Evolutionary conservation across 202 grass and related monocot genomes (phyloP).

Genomic region (Schoenoplectus triqueter): DNA sequence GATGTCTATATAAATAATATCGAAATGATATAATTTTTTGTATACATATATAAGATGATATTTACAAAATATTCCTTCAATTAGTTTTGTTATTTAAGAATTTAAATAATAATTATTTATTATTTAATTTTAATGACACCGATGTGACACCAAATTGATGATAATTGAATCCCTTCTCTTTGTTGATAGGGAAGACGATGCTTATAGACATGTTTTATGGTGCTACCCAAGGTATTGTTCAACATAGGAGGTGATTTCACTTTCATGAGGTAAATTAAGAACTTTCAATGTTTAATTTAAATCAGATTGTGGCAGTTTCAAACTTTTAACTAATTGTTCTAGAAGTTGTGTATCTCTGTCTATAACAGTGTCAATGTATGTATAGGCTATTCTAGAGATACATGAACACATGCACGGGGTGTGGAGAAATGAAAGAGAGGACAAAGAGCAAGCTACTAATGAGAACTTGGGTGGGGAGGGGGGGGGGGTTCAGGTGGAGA

Average conservation of each 20-base stretch:
- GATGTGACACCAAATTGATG: no score
- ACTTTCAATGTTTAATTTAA: not conserved
- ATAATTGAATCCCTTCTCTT: no score
- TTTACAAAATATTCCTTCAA: no score
- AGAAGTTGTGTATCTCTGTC: not conserved
- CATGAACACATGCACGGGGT: constrained; percentile 92
- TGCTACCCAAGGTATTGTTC: constrained; percentile 81
- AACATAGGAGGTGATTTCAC: constrained; percentile 84
- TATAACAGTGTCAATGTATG: constrained; percentile 19
- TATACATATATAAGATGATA: no score
- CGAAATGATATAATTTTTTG: no score
- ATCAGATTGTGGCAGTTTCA: not conserved
- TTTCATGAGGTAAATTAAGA: constrained; percentile 81
- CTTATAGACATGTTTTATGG: constrained; percentile 98
- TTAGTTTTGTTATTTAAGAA: no score
- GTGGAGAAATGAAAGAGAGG: constrained; percentile 68
- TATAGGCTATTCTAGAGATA: constrained; percentile 97
- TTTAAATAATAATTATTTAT: no score
- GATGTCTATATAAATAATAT: no score
- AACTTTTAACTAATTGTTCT: not conserved
- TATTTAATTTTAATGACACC: no score
- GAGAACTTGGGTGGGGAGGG: constrained; percentile 33
- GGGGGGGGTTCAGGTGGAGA: constrained; percentile 68
- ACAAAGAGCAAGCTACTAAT: constrained; percentile 39
- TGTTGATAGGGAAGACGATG: constrained; percentile 81